A percentile compares a stretch with the other conserved stretches of the same genome.
Conservation (phyloP, 768 basidiomycete species). For the Auricularia cornea region DNA sequence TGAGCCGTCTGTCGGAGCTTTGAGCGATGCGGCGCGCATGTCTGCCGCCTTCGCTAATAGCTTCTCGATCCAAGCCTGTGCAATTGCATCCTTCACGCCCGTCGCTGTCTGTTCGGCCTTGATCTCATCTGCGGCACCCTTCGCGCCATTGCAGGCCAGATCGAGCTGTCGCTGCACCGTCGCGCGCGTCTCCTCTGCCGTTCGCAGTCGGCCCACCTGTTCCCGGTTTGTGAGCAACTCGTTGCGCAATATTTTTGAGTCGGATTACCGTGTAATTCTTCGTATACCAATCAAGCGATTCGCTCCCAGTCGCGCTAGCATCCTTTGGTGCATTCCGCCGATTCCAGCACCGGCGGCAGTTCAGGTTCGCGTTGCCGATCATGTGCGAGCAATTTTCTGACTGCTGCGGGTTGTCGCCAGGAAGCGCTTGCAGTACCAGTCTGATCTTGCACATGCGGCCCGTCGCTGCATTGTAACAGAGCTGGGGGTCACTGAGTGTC, state of each 20-base stretch:
- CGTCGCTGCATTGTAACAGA: slow-evolving; percentile 6
- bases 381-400: slow-evolving; percentile 13
- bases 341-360: neutral
- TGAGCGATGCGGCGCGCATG: neutral
- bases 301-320: too few species aligned
- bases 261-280: too few species aligned
- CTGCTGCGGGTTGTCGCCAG: slow-evolving; percentile 16
- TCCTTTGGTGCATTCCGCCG: slow-evolving; percentile 7
- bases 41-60: neutral
- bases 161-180: neutral
- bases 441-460: slow-evolving; percentile 2
- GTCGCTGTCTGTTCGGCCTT: slow-evolving; percentile 14
- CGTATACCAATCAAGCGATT: too few species aligned
- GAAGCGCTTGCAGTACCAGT: slow-evolving; percentile 3
- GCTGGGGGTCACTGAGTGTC: slow-evolving; percentile 6
- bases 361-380: slow-evolving; percentile 7
- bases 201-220: slow-evolving; percentile 1
- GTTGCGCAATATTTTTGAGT: too few species aligned
- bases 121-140: neutral
- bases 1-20: neutral
- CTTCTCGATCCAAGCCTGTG: slow-evolving; percentile 32
- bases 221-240: too few species aligned
- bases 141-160: neutral
- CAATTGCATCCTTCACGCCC: slow-evolving; percentile 26
- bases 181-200: neutral